Base-by-base conservation (phyloP, 305 asterid species). In the Fraxinus platypoda region DNA sequence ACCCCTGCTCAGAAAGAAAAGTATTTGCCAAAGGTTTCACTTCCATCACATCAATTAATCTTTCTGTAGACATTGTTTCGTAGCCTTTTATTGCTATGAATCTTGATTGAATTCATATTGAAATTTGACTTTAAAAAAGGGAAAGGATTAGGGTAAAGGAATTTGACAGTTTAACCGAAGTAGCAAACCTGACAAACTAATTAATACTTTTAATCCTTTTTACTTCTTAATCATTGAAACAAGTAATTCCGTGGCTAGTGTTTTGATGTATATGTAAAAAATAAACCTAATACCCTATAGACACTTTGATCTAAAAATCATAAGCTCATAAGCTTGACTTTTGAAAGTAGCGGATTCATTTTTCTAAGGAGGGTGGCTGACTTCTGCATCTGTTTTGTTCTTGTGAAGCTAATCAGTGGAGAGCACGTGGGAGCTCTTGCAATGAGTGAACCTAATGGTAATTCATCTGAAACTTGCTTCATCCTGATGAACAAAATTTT, bases 341-440 rank as follows among this genome's bases (percentile, higher is more conserved):
- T 68, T 15, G 74, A 3, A 23, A 68, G 74, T 68, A 30, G 46
- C 43, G 5, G 43, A 71, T 71, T 5, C 76, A 68, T 26, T 68
- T 68, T 68, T 30, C 76, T 2, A 31, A 71, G 43, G 26, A 71
- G 38, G 33, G 68, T 30, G 15, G 78, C 89, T 91, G 25, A 88
- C 85, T 77, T 81, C 25, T 82, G 73, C 82, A 41, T 81, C 70
- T 83, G 31, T 74, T 78, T 89, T 88, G 59, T 84, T 85, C 79
- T 81, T 74, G 75, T 92, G 94, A 85, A 96, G 99, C 91, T 97
- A 84, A 91, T 97, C 83, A 89, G 92, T 38, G 99, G 99, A 80
- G 99, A 93, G 90, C 99, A 97, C 81, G 91, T 97, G 3, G 99
- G 99, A 87, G 98, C 99, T 88, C 99, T 97, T 87, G 98, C 98